Conservation (phyloP, 148 eudicot genomes). For the Rhododendron mucronatum region DNA sequence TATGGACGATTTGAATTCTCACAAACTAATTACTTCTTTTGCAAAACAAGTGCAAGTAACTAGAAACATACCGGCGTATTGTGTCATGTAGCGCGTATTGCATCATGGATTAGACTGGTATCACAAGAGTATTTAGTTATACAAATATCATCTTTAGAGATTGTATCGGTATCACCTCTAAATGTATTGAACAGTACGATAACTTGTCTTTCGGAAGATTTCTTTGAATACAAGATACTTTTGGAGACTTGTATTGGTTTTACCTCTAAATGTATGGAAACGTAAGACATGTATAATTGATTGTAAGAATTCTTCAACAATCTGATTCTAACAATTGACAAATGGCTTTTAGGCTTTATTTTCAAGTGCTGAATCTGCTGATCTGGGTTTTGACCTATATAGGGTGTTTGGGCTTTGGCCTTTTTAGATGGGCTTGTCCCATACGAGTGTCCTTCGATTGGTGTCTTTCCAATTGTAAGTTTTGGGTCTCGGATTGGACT, state of each 20-base stretch:
- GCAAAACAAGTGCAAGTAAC: neutral
- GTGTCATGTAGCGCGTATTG: neutral
- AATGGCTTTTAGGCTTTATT: neutral
- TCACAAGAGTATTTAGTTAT: neutral
- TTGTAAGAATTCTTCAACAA: neutral
- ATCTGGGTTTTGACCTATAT: too few relatives aligned
- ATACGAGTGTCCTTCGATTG: too few relatives aligned
- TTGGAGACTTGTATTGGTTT: neutral
- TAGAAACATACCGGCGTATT: neutral
- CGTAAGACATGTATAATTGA: neutral
- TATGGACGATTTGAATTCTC: neutral
- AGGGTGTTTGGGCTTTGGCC: too few relatives aligned
- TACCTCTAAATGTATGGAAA: neutral
- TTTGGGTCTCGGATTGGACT: too few relatives aligned
- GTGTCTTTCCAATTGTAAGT: too few relatives aligned
- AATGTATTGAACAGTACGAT: neutral
- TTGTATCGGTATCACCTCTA: neutral
- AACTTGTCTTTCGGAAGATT: neutral
- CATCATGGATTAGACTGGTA: neutral
- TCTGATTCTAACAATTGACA: neutral
- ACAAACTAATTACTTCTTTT: neutral
- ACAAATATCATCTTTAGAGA: neutral
- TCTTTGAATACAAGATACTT: neutral
- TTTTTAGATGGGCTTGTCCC: too few relatives aligned
- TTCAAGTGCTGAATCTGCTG: too few relatives aligned